Percentiles rank a stretch among this genome's conserved stretches.
These are phyloP conservation scores for Solanum sejunctum DNA, from an alignment of 257 asterid species.

Conservation along the genomic window DNA sequence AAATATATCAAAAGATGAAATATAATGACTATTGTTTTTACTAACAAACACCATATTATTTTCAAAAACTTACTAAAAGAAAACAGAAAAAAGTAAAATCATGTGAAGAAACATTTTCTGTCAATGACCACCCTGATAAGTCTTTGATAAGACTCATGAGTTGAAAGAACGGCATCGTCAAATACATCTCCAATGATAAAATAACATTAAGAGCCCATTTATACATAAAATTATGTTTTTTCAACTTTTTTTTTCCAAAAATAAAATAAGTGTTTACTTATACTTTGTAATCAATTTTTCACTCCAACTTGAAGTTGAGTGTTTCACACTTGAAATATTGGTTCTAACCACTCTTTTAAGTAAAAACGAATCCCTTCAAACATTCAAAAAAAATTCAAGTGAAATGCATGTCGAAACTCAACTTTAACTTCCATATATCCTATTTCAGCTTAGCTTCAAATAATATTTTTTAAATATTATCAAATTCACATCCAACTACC, in stretches of 20 bases:
- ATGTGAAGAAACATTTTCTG: not conserved
- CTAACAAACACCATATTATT: not conserved
- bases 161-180: not conserved
- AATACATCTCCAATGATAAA: not conserved
- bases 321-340: not conserved
- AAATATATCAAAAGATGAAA: too few relatives aligned
- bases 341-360: not conserved
- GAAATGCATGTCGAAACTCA: not conserved
- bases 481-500: not conserved
- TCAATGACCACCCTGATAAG: not conserved
- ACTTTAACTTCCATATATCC: not conserved
- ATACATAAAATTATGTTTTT: not conserved
- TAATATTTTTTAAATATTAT: not conserved
- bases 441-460: not conserved
- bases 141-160: not conserved
- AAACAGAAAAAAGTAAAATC: not conserved
- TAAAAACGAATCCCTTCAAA: not conserved
- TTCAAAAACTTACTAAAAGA: not conserved
- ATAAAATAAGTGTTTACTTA: not conserved
- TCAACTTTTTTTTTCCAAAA: not conserved
- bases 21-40: not conserved
- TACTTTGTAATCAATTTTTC: not conserved
- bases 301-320: not conserved
- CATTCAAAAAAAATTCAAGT: not conserved
- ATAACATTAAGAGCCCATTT: not conserved